These are phyloP conservation scores for Cryptococcus deneoformans DNA, from an alignment of 1,284 basidiomycete species.

Conservation along the genomic window DNA sequence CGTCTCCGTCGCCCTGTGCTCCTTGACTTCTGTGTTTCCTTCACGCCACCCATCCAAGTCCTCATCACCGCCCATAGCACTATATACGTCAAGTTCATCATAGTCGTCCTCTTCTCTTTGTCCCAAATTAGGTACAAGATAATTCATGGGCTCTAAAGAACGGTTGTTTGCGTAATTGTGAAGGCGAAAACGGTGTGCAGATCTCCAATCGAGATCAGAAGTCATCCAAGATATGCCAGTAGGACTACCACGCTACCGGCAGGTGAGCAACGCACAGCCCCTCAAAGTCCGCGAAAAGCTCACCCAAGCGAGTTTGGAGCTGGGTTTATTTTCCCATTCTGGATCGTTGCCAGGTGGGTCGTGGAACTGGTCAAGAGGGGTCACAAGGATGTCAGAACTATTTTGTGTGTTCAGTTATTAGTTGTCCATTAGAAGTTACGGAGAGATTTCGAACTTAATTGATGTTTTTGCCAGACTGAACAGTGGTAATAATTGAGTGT, in stretches of 20 bases:
- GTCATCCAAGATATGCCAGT: conserved; percentile 53
- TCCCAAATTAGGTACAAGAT: conserved; percentile 33
- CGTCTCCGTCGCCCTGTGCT: conserved; percentile 46
- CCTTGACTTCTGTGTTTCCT: conserved; percentile 43
- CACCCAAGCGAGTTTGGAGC: conserved; percentile 50
- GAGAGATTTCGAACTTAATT: conserved; percentile 24
- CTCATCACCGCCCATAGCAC: not conserved
- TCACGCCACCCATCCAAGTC: not conserved
- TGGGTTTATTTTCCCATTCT: conserved; percentile 50
- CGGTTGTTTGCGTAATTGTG: conserved; percentile 47
- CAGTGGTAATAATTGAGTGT: conserved; percentile 44
- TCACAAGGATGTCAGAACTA: conserved; percentile 53
- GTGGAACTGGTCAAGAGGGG: conserved; percentile 53
- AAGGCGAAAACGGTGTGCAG: conserved; percentile 51
- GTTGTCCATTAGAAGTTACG: too few species aligned
- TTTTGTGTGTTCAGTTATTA: not conserved
- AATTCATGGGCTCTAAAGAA: conserved; percentile 16
- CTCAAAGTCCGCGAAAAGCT: too few species aligned
- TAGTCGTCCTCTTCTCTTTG: conserved; percentile 4
- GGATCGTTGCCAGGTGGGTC: conserved; percentile 46
- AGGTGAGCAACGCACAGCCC: not conserved
- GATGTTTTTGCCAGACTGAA: conserved; percentile 44
- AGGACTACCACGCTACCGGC: conserved; percentile 41
- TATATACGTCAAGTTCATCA: not conserved
- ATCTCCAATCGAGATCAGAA: conserved; percentile 45